phyloP scores from a whole-genome alignment of 1,139 yeast genomes.

The Diutina neorugosa region DNA sequence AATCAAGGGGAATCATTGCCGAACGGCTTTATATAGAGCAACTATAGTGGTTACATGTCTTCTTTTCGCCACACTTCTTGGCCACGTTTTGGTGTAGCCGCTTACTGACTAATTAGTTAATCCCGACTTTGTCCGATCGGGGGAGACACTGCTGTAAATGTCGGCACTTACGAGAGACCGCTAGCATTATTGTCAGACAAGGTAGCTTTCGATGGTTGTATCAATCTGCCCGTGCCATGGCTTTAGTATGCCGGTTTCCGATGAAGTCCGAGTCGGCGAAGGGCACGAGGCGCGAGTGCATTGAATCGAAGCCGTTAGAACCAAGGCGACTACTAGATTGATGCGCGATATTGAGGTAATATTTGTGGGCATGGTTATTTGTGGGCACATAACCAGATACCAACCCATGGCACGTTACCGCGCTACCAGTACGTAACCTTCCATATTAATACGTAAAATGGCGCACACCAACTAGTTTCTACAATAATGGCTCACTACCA shows the following conservation, averaged over 20 bases:
- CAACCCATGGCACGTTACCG: not conserved
- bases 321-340: not conserved
- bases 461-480: not conserved
- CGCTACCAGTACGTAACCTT: not conserved
- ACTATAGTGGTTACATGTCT: no score
- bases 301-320: not conserved
- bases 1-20: no score
- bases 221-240: not conserved
- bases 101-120: not conserved
- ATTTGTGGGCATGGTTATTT: not conserved
- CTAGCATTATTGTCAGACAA: no score
- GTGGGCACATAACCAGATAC: not conserved
- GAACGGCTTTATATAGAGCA: no score
- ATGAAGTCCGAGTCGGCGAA: not conserved
- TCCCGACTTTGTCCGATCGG: not conserved
- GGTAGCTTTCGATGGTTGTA: no score
- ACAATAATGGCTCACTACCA: conserved; percentile 34
- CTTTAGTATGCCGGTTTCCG: not conserved
- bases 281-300: not conserved
- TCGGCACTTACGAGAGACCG: no score
- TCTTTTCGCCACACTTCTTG: not conserved
- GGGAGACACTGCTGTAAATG: not conserved
- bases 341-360: not conserved
- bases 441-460: not conserved
- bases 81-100: no score